These are phyloP conservation scores for Austroboletus niveus DNA, from an alignment of 1,284 basidiomycete genomes.

Conservation along the genomic window DNA sequence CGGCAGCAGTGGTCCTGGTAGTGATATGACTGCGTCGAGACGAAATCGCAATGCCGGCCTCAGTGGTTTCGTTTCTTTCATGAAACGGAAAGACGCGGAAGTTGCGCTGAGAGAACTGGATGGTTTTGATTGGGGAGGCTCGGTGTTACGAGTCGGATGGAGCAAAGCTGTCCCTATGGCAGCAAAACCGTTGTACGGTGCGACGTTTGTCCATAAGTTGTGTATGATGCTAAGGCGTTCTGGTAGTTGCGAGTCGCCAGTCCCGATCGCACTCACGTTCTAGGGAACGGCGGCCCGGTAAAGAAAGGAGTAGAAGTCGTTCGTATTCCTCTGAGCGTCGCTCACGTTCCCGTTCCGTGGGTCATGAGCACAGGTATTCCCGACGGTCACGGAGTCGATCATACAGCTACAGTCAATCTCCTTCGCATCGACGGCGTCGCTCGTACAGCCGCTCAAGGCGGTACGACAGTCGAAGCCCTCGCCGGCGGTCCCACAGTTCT, in stretches of 20 bases:
- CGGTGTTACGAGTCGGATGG: slow-evolving; percentile 85
- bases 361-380: slow-evolving; percentile 29
- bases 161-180: slow-evolving; percentile 92
- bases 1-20: slow-evolving; percentile 59
- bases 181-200: slow-evolving; percentile 77
- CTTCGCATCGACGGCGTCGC: slow-evolving; percentile 33
- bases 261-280: slow-evolving; percentile 35
- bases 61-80: slow-evolving; percentile 94
- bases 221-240: neutral
- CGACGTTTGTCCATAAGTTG: slow-evolving; percentile 23
- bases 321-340: slow-evolving; percentile 41
- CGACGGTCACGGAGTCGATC: slow-evolving; percentile 46
- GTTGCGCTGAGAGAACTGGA: slow-evolving; percentile 83
- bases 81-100: slow-evolving; percentile 91
- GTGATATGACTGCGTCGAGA: slow-evolving; percentile 70
- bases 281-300: slow-evolving; percentile 19
- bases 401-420: slow-evolving; percentile 43
- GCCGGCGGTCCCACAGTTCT: slow-evolving; percentile 37
- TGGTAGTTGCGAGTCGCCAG: slow-evolving; percentile 32
- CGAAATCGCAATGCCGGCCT: slow-evolving; percentile 69
- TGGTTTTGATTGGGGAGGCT: slow-evolving; percentile 90
- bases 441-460: slow-evolving; percentile 34
- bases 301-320: slow-evolving; percentile 35
- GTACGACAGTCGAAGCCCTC: slow-evolving; percentile 44
- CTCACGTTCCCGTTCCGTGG: slow-evolving; percentile 51